Evolutionary conservation across 129 eudicot genomes (phyloP).

Genomic region (Daucus carota): DNA sequence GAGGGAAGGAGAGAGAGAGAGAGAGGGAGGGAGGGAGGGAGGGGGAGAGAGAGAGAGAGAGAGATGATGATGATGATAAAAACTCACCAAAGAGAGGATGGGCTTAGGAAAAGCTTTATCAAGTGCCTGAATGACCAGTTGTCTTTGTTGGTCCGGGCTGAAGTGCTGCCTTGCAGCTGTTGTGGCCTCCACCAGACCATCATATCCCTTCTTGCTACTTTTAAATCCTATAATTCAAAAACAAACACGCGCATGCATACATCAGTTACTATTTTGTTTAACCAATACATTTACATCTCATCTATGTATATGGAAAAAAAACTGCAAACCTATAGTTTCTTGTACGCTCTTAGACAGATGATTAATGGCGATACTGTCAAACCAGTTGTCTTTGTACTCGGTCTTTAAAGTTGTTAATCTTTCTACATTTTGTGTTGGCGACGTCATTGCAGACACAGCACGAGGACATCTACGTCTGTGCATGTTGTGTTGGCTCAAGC

Average conservation of each 20-base stretch:
- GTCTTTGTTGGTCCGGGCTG: constrained; percentile 40
- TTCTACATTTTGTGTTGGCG: constrained; percentile 9
- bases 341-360: constrained; percentile 67
- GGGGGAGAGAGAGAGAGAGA: background rate
- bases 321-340: constrained; percentile 46
- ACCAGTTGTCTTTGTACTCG: constrained; percentile 52
- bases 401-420: constrained; percentile 17
- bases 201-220: constrained; percentile 56
- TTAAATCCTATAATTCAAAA: constrained; percentile 34
- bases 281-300: background rate
- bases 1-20: background rate
- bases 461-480: constrained; percentile 9
- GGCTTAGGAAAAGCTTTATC: constrained; percentile 58
- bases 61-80: no score
- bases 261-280: no score
- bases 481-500: constrained; percentile 6
- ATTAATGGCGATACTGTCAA: constrained; percentile 53
- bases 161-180: constrained; percentile 26
- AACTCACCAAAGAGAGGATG: constrained; percentile 50
- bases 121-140: constrained; percentile 47
- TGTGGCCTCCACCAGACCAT: constrained; percentile 63
- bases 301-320: background rate
- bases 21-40: background rate
- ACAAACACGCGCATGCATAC: background rate
- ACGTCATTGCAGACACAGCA: constrained; percentile 25